A percentile compares a stretch with the other conserved stretches of the same genome.
Evolutionary conservation across 1,139 yeast genomes (phyloP).

Genomic region (Taphrina communis): DNA sequence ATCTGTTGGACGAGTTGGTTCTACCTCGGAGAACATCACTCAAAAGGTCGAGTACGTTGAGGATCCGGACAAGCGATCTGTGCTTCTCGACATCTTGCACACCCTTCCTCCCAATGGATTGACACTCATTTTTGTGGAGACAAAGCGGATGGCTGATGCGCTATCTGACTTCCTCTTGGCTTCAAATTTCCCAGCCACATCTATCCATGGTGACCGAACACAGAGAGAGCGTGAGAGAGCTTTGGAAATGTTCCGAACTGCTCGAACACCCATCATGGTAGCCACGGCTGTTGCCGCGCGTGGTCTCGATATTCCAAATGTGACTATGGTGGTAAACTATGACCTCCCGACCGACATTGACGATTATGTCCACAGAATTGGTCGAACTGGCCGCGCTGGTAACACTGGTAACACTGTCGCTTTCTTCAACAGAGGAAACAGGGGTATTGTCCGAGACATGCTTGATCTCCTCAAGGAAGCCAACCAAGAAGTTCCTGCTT

Average conservation of each 20-base stretch:
- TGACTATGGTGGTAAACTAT: conserved; percentile 94
- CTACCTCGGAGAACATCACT: conserved; percentile 95
- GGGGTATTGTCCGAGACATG: conserved; percentile 84
- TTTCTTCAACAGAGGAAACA: conserved; percentile 94
- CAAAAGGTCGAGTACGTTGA: conserved; percentile 93
- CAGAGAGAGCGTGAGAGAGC: conserved; percentile 99
- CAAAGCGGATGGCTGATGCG: conserved; percentile 97
- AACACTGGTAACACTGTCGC: conserved; percentile 98
- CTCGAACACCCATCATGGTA: conserved; percentile 88
- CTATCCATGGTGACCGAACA: conserved; percentile 98
- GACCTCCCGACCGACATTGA: conserved; percentile 97
- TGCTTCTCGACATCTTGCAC: conserved; percentile 84
- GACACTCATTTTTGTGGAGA: conserved; percentile 94
- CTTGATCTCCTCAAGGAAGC: conserved; percentile 90
- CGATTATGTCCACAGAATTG: conserved; percentile 98
- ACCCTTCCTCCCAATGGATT: conserved; percentile 74
- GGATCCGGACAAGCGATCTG: conserved; percentile 91
- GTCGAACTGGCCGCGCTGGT: conserved; percentile 99
- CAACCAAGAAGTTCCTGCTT: conserved; percentile 94
- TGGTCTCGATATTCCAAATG: conserved; percentile 99
- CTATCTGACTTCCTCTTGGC: conserved; percentile 88
- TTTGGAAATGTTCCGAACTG: conserved; percentile 81
- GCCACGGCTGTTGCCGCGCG: conserved; percentile 99
- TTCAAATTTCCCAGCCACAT: conserved; percentile 94
- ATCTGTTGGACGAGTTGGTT: conserved; percentile 98